Evolutionary conservation across 805 yeast species (phyloP), one percentile per base, ranked within the genome.

Genomic region (Metschnikowia kunwiensis): DNA sequence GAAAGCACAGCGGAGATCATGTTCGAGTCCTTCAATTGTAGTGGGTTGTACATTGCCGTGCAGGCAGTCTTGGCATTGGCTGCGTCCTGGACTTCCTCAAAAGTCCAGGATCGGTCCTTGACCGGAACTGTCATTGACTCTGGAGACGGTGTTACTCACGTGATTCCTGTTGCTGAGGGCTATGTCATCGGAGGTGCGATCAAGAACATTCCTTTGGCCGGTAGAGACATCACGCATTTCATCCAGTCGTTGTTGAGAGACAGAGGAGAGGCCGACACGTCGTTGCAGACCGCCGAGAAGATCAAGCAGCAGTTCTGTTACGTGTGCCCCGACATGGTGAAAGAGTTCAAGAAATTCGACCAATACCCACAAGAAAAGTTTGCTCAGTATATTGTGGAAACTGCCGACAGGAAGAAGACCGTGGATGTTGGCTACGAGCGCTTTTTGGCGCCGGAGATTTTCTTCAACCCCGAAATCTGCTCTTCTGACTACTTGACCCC

Each of bases 61-160:
- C 99, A 93, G 69, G 99, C 99, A 0, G 99, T 93, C 25, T 72
- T 93, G 46, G 99, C 99, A 1, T 73, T 93, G 51, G 99, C 99
- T 5, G 98, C 98, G 1, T 87, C 96, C 6, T 93, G 99, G 99
- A 91, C 98, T 5, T 86, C 96, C 10, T 80, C 95, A 12, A 93
- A 93, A 59, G 97, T 88, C 20, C 82, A 80, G 43, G 98, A 91
- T 57, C 80, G 97, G 63, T 87, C 97, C 1, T 72, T 93, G 51
- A 93, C 98, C 6, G 99, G 99, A 63, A 93, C 97, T 0, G 99
- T 93, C 49, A 91, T 93, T 53, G 98, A 93, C 60, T 82, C 94
- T 2, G 98, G 98, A 68, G 98, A 91, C 58, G 98, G 98, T 73
- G 98, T 93, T 4, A 93, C 98, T 9, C 99, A 93, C 61, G 97